phyloP scores from a whole-genome alignment of 495 filamentous ascomycete species.

The Staphylotrichum tortipilum region DNA sequence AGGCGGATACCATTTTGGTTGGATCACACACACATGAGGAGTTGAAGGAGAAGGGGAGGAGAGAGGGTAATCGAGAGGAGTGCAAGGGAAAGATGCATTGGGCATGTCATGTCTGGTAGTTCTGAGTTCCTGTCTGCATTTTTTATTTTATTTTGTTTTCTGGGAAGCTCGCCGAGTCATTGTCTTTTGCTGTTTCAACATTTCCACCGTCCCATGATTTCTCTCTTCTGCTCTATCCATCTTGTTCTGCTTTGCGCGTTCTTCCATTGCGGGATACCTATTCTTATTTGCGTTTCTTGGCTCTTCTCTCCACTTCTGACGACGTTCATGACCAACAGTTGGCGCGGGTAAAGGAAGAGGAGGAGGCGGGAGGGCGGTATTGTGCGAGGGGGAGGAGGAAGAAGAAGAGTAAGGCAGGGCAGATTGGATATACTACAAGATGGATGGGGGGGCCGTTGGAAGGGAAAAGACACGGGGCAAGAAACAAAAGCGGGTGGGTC shows the following conservation, averaged over 20 bases:
- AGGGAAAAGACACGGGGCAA: slow-evolving; percentile 12
- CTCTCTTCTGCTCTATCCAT: too few relatives aligned
- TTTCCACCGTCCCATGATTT: slow-evolving; percentile 3
- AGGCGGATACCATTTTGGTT: too few relatives aligned
- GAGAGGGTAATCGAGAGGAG: neutral
- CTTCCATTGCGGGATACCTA: too few relatives aligned
- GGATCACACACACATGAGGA: too few relatives aligned
- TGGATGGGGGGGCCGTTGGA: neutral
- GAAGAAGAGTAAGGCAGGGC: neutral
- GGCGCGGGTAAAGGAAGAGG: too few relatives aligned
- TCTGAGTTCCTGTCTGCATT: neutral
- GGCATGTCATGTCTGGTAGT: neutral
- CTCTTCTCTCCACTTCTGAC: too few relatives aligned
- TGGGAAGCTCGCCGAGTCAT: neutral
- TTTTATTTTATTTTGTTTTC: neutral
- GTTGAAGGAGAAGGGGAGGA: neutral
- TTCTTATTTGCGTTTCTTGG: too few relatives aligned
- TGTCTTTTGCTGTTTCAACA: neutral
- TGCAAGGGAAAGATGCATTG: neutral
- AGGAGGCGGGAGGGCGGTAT: too few relatives aligned
- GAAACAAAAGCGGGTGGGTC: slow-evolving; percentile 10
- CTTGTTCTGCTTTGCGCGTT: too few relatives aligned
- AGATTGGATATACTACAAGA: neutral
- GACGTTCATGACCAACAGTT: too few relatives aligned
- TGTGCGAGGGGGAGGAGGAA: too few relatives aligned